Base-by-base conservation (phyloP, 2,329 filamentous ascomycete genomes). In the Keithomyces neogunnii region DNA sequence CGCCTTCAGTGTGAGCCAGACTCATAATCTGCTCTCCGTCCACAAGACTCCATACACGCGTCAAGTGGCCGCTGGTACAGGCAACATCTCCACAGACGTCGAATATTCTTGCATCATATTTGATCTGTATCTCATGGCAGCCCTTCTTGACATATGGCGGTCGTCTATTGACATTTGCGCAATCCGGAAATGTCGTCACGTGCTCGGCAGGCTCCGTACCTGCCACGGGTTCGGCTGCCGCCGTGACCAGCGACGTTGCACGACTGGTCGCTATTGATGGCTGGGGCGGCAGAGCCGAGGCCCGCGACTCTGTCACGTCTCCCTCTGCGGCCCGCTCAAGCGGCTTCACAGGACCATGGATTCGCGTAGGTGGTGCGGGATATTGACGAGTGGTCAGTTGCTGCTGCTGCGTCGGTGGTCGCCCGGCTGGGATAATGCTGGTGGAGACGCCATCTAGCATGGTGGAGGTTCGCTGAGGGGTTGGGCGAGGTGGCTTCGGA, bases 51-150 rank as follows among this genome's bases (percentile, higher is more conserved):
- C 93, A 99, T 0, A 91, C 88, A 54, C 89, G 81, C 1, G 92
- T 97, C 55, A 93, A 76, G 56, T 88, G 86, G 4, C 92, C 93
- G 13, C 87, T 89, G 0, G 91, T 92, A 64, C 89, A 96, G 6
- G 93, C 83, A 58, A 86, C 84, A 56, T 91, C 85, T 6, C 93
- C 93, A 63, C 89, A 96, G 3, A 95, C 84, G 55, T 93, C 91
- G 63, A 96, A 84, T 32, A 90, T 74, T 42, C 89, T 84, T 4
- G 89, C 88, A 56, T 97, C 93, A 59, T 95, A 93, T 60, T 89
- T 90, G 3, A 88, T 91, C 32, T 78, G 70, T 51, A 99, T 91
- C 56, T 92, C 87, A 48, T 77, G 78, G n/a, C 80, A 78, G 0
- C 87, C 85, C 42, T 83, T 77, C 59, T 84, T 86, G 59, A 88